Evolutionary conservation across 1,139 yeast species (phyloP).

Genomic region (Spencermartinsiella ligniputridi): DNA sequence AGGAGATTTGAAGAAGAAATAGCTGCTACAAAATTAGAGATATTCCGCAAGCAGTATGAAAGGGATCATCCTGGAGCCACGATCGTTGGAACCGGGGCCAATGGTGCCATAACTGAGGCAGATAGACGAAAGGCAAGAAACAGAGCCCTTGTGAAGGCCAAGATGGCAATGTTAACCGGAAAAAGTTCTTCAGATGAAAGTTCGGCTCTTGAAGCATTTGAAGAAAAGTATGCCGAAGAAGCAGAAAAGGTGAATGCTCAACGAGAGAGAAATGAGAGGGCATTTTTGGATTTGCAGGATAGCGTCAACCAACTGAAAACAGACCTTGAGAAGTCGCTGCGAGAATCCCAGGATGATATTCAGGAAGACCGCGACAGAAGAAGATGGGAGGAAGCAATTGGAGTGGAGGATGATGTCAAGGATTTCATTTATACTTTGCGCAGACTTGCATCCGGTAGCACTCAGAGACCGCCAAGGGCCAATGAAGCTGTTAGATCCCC

Average conservation of each 20-base stretch:
- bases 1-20: slow-evolving; percentile 62
- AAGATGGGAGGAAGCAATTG: slow-evolving; percentile 85
- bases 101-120: slow-evolving; percentile 75
- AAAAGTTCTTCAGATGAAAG: slow-evolving; percentile 43
- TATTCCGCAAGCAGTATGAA: slow-evolving; percentile 50
- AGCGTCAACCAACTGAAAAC: slow-evolving; percentile 70
- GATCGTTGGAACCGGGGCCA: slow-evolving; percentile 76
- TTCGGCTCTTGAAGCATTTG: slow-evolving; percentile 49
- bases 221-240: slow-evolving; percentile 53
- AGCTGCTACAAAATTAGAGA: slow-evolving; percentile 60
- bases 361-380: slow-evolving; percentile 52
- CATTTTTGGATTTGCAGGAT: slow-evolving; percentile 63
- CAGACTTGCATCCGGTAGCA: slow-evolving; percentile 12
- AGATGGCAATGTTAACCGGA: slow-evolving; percentile 93
- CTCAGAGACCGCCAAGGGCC: slow-evolving; percentile 3
- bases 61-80: slow-evolving; percentile 65
- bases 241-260: slow-evolving; percentile 53
- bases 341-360: slow-evolving; percentile 33
- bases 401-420: slow-evolving; percentile 64
- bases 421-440: slow-evolving; percentile 58
- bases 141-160: slow-evolving; percentile 68
- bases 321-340: slow-evolving; percentile 45
- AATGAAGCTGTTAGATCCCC: slow-evolving; percentile 4
- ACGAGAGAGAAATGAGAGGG: slow-evolving; percentile 47
- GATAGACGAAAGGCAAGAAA: slow-evolving; percentile 77